Base-by-base conservation (phyloP, 352 stramenopile species). In the Phytophthora pseudosyringae region DNA sequence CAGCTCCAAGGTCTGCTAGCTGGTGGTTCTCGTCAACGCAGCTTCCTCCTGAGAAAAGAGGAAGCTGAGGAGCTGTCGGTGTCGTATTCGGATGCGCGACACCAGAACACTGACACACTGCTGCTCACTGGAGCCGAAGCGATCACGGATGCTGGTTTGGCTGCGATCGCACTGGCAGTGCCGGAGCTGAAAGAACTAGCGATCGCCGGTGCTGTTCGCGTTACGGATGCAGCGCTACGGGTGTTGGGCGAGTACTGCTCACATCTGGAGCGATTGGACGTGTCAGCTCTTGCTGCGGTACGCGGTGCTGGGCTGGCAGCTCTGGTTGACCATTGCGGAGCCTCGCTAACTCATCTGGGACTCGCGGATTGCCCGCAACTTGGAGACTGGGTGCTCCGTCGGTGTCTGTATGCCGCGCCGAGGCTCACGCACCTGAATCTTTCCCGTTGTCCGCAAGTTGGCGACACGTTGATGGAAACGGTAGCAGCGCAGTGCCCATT, bases 401-500 rank as follows among this genome's bases (percentile, higher is more conserved):
- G 82, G 11, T 91, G 80, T 49, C 64, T 91, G 1, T 90, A 89
- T 66, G 75, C 78, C 12, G 84, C 86, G 47, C 59, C 77, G 8
- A 57, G 44, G 13, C 73, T 94, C 7, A 68, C 76, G 13, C 64
- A 81, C 32, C 45, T 93, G 0, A 79, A 92, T 16, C 28, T 98
- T 1, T 81, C 89, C 5, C 84, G 76, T 1, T 98, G 93, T 51
- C 46, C 69, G 4, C 89, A 97, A 60, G 69, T 98, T 4, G 89
- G 69, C 3, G 94, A 98, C 67, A 62, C 85, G 1, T 75, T 97
- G 47, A 80, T 98, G 12, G 90, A 94, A 39, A 82, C 90, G 5
- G 57, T 98, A 1, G 88, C 83, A 5, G 58, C 85, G 15, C 83
- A 90, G 28, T 97, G 90, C 43, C 67, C 69, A 1, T 57, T 78